Evolutionary conservation across 106 monocot genomes (phyloP).

Genomic region (Gastrodia elata): DNA sequence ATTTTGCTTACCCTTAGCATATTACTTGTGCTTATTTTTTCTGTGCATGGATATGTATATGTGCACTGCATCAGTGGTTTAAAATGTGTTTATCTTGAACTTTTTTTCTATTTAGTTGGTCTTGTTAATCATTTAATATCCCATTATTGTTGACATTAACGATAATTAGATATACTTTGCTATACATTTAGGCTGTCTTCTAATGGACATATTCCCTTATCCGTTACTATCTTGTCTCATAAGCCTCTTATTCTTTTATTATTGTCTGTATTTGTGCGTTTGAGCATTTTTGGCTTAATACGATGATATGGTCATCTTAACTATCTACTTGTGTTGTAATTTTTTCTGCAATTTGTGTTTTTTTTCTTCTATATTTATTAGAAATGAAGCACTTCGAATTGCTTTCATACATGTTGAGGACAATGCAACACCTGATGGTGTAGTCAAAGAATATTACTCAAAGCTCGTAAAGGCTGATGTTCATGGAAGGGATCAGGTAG

Average conservation of each 20-base stretch:
- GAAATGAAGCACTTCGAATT: slow-evolving; percentile 94
- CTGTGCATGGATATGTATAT: not conserved
- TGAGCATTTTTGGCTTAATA: not conserved
- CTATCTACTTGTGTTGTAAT: not conserved
- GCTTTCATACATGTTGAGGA: slow-evolving; percentile 95
- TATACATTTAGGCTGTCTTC: not conserved
- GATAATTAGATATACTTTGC: not conserved
- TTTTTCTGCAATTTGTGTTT: not conserved
- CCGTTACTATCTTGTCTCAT: not conserved
- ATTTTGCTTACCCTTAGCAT: not conserved
- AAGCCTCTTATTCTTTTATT: not conserved
- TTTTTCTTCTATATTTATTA: slow-evolving; percentile 12
- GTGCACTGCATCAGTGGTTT: not conserved
- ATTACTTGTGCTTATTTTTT: not conserved
- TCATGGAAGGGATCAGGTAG: slow-evolving; percentile 85
- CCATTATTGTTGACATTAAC: not conserved
- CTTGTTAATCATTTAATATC: no score
- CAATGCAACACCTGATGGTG: slow-evolving; percentile 30
- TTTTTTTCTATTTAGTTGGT: not conserved
- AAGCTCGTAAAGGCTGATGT: slow-evolving; percentile 96
- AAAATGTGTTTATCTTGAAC: not conserved
- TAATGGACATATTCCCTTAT: not conserved
- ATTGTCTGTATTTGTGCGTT: not conserved
- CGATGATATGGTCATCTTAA: not conserved
- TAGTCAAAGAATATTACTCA: slow-evolving; percentile 51